Evolutionary conservation across 1,139 yeast genomes (phyloP).

Genomic region (Sugiyamaella japonica): DNA sequence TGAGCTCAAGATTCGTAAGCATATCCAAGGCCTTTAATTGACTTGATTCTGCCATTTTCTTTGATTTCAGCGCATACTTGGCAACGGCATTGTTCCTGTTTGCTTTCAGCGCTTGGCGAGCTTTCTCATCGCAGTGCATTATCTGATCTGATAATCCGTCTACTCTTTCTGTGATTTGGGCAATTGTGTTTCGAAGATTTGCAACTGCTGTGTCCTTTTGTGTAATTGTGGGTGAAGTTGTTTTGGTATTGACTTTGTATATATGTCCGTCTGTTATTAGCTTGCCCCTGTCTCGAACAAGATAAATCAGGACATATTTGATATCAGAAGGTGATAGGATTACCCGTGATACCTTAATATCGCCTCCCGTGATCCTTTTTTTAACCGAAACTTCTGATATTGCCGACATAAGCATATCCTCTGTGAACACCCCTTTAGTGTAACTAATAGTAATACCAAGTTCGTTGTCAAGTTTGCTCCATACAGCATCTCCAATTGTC

Average conservation of each 20-base stretch:
- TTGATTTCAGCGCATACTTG: conserved; percentile 34
- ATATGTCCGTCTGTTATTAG: conserved; percentile 27
- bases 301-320: conserved; percentile 33
- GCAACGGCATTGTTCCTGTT: conserved; percentile 34
- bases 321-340: conserved; percentile 30
- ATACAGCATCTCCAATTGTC: conserved; percentile 25
- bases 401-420: conserved; percentile 25
- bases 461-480: conserved; percentile 22
- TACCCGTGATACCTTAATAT: conserved; percentile 3
- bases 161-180: conserved; percentile 32
- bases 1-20: conserved; percentile 38
- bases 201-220: conserved; percentile 40
- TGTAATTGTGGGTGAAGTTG: conserved; percentile 19
- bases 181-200: conserved; percentile 33
- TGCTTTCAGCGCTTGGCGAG: conserved; percentile 31
- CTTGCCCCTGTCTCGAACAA: conserved; percentile 33
- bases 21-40: conserved; percentile 35
- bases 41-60: conserved; percentile 33
- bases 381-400: conserved; percentile 1
- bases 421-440: conserved; percentile 32
- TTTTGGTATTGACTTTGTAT: conserved; percentile 26
- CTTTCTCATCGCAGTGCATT: conserved; percentile 27
- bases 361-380: neutral
- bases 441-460: conserved; percentile 25
- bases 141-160: conserved; percentile 32